A percentile compares a stretch with the other conserved stretches of the same genome.
Conservation (phyloP, 2,329 filamentous ascomycete species). For the Xylariaceae sp. region DNA sequence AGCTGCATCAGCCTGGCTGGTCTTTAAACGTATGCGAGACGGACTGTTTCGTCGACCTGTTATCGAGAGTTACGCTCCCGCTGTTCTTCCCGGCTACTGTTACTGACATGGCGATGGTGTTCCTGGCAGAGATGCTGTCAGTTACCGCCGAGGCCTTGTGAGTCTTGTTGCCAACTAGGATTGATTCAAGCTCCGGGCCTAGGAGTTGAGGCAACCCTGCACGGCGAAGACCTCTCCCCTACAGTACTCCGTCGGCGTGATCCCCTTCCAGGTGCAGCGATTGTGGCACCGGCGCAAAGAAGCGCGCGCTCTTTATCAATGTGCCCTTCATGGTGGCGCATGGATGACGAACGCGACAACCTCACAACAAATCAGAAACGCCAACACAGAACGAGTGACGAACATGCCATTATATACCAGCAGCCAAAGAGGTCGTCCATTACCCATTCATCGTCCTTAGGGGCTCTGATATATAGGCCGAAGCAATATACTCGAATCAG, state of each 20-base stretch:
- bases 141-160: too few species aligned
- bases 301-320: constrained; percentile 30
- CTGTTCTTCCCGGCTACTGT: constrained; percentile 12
- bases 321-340: constrained; percentile 44
- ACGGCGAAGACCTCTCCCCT: constrained; percentile 19
- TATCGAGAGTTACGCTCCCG: constrained; percentile 26
- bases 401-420: constrained; percentile 1
- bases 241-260: constrained; percentile 32
- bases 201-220: constrained; percentile 28
- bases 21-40: constrained; percentile 46
- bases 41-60: constrained; percentile 44
- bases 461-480: too few species aligned
- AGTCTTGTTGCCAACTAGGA: constrained; percentile 29
- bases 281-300: constrained; percentile 35
- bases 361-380: background rate
- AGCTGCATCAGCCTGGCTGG: constrained; percentile 51
- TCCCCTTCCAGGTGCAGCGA: constrained; percentile 40
- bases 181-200: constrained; percentile 22
- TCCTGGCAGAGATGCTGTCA: constrained; percentile 32
- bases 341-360: background rate
- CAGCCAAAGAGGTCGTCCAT: too few species aligned
- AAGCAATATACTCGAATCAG: too few species aligned
- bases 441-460: too few species aligned
- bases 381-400: background rate
- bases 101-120: constrained; percentile 26